Conservation (phyloP, 495 filamentous ascomycete species). For the Hyaloscypha hepaticicola region DNA sequence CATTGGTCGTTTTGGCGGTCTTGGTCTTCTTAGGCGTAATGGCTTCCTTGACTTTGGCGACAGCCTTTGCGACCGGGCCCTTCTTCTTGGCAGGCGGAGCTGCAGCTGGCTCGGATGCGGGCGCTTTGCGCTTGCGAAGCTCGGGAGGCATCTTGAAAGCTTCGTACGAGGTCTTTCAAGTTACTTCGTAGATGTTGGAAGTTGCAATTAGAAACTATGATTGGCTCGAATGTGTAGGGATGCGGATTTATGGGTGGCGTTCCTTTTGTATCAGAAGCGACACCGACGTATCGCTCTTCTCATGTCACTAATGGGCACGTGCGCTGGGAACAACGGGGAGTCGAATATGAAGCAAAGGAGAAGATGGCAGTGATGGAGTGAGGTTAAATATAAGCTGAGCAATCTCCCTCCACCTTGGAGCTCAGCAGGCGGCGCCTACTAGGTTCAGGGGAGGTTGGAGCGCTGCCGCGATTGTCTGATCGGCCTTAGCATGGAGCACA, state of each 20-base stretch:
- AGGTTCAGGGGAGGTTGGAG: slow-evolving; percentile 7
- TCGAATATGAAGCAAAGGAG: neutral
- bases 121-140: slow-evolving; percentile 74
- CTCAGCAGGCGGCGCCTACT: neutral
- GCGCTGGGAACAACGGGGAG: neutral
- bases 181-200: slow-evolving; percentile 3
- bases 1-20: slow-evolving; percentile 35
- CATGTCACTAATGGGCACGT: neutral
- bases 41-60: slow-evolving; percentile 46
- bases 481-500: slow-evolving; percentile 8
- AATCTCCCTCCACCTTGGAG: slow-evolving; percentile 8
- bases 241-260: slow-evolving; percentile 3
- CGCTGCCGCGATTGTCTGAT: slow-evolving; percentile 9
- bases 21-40: slow-evolving; percentile 37
- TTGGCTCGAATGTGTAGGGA: slow-evolving; percentile 22
- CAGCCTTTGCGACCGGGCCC: slow-evolving; percentile 41
- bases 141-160: slow-evolving; percentile 51
- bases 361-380: slow-evolving; percentile 2
- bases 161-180: slow-evolving; percentile 10
- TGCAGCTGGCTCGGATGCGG: slow-evolving; percentile 46
- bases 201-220: slow-evolving; percentile 18
- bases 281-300: neutral
- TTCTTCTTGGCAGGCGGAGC: slow-evolving; percentile 57
- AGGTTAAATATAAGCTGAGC: slow-evolving; percentile 22
- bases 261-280: neutral